phyloP scores from a whole-genome alignment of 148 eudicot genomes.

The Nepenthes gracilis region DNA sequence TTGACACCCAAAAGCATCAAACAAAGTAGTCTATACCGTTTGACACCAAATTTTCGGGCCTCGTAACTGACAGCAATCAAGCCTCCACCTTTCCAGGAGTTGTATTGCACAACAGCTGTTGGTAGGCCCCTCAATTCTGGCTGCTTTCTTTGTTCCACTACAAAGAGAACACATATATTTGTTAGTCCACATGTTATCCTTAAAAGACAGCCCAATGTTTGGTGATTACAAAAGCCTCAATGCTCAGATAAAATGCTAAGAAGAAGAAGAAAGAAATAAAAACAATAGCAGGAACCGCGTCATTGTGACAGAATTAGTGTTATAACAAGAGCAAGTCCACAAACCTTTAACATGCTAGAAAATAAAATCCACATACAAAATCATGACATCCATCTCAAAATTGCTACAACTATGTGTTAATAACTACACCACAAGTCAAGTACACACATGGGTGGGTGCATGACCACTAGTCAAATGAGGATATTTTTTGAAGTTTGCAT shows the following conservation, averaged over 20 bases:
- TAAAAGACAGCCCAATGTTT: neutral
- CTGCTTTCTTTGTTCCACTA: slow-evolving; percentile 84
- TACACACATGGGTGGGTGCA: too few species aligned
- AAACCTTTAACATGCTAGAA: too few species aligned
- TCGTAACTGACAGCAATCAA: slow-evolving; percentile 91
- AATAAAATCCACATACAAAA: too few species aligned
- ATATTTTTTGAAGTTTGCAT: too few species aligned
- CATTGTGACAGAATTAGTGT: too few species aligned
- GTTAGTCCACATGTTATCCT: neutral
- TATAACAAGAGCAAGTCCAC: too few species aligned
- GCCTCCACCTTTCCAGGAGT: slow-evolving; percentile 96
- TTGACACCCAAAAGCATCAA: neutral
- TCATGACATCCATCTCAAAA: too few species aligned
- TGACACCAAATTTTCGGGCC: slow-evolving; percentile 81
- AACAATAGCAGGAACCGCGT: too few species aligned
- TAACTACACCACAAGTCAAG: too few species aligned
- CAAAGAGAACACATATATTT: neutral
- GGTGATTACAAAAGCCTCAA: too few species aligned
- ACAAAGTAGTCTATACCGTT: slow-evolving; percentile 39
- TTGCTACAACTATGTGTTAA: too few species aligned
- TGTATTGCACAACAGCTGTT: slow-evolving; percentile 89
- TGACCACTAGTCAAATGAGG: too few species aligned
- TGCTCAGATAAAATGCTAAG: neutral
- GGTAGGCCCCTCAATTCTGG: slow-evolving; percentile 75
- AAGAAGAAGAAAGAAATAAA: neutral